These are phyloP conservation scores for Dothistroma septosporum DNA, from an alignment of 2,329 filamentous ascomycete genomes.

Conservation along the genomic window DNA sequence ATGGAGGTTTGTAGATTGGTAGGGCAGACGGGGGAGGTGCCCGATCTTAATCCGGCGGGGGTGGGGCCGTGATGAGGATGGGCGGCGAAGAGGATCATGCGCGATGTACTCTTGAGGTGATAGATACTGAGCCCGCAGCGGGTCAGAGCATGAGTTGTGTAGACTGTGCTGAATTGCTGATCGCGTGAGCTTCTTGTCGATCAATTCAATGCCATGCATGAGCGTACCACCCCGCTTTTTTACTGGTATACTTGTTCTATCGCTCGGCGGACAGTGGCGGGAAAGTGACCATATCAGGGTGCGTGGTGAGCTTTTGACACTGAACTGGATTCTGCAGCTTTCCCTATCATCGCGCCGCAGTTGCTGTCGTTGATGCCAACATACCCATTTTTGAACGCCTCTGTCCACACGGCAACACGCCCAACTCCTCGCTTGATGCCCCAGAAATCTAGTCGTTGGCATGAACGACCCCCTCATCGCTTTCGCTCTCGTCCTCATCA, in stretches of 20 bases:
- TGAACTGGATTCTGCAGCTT: not conserved
- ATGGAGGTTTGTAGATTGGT: conserved; percentile 29
- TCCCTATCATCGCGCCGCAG: not conserved
- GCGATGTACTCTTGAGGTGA: too few species aligned
- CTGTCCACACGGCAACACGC: not conserved
- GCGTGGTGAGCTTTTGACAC: too few species aligned
- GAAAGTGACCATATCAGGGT: too few species aligned
- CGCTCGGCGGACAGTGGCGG: too few species aligned
- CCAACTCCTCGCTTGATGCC: not conserved
- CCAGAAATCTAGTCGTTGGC: conserved; percentile 14
- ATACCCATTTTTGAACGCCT: not conserved
- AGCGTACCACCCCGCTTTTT: too few species aligned
- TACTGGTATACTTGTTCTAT: too few species aligned
- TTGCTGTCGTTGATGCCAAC: not conserved
- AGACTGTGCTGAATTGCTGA: too few species aligned
- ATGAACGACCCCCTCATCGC: conserved; percentile 70
- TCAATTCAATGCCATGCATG: too few species aligned
- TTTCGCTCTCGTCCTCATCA: conserved; percentile 93
- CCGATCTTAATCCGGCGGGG: conserved; percentile 19
- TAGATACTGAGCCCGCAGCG: too few species aligned
- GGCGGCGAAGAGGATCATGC: too few species aligned
- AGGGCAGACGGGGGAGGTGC: conserved; percentile 20
- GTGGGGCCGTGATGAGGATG: conserved; percentile 14
- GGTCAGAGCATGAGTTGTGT: too few species aligned
- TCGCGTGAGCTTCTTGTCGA: too few species aligned